A percentile compares a stretch with the other conserved stretches of the same genome.
Evolutionary conservation across 805 yeast genomes (phyloP).

Genomic region (Clavispora santaluciae): DNA sequence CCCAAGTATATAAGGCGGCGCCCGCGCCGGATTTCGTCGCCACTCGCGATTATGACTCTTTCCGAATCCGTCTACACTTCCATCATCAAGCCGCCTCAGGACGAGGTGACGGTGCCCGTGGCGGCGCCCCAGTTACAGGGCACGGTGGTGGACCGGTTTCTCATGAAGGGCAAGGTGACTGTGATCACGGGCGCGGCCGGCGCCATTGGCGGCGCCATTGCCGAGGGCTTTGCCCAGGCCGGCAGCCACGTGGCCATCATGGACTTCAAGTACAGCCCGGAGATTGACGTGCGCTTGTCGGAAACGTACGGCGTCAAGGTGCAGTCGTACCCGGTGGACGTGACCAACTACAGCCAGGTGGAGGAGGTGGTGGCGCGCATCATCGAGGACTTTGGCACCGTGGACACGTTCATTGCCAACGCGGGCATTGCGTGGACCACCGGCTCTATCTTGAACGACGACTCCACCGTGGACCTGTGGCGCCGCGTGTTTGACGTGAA

Average conservation of each 20-base stretch:
- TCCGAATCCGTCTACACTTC: conserved; percentile 10
- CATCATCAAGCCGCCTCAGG: conserved; percentile 16
- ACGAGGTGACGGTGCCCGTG: conserved; percentile 12
- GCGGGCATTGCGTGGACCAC: conserved; percentile 66
- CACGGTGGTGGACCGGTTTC: conserved; percentile 14
- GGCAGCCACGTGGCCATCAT: conserved; percentile 48
- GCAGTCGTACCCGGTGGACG: conserved; percentile 61
- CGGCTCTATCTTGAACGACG: conserved; percentile 36
- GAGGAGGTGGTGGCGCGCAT: conserved; percentile 46
- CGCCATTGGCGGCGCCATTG: conserved; percentile 26
- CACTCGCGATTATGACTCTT: conserved; percentile 3
- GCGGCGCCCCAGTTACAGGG: conserved; percentile 13
- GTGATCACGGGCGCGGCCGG: conserved; percentile 29
- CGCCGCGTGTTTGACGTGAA: conserved; percentile 56
- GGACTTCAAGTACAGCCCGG: conserved; percentile 32
- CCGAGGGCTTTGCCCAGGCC: conserved; percentile 50
- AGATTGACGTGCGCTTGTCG: conserved; percentile 22
- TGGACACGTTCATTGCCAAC: conserved; percentile 83
- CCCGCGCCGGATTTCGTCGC: background rate
- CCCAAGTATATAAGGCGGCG: background rate
- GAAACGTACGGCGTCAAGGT: conserved; percentile 54
- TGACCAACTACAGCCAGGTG: conserved; percentile 47
- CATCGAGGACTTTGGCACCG: conserved; percentile 66
- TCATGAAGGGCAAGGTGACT: conserved; percentile 21
- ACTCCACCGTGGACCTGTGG: conserved; percentile 58